Percentiles rank a stretch among this genome's conserved stretches.
phyloP scores from a whole-genome alignment of 2,329 filamentous ascomycete species.

The Neonectria coccinea region DNA sequence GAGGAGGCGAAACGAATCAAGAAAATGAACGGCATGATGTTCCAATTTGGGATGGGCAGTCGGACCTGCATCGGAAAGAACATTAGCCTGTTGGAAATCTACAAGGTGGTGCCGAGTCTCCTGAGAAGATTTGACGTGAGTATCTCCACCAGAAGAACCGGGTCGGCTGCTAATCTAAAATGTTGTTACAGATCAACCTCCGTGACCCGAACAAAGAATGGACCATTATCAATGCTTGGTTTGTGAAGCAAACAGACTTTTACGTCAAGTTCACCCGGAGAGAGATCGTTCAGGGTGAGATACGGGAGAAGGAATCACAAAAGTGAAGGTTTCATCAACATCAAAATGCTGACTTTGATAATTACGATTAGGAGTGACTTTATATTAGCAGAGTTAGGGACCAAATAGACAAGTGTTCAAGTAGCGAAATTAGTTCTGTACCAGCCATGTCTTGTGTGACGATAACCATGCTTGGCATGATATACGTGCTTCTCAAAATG shows the following conservation, averaged over 20 bases:
- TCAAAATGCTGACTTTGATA: background rate
- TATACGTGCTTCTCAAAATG: no score
- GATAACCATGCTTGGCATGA: no score
- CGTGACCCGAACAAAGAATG: slow-evolving; percentile 67
- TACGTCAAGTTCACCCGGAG: slow-evolving; percentile 58
- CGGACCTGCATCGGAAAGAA: slow-evolving; percentile 79
- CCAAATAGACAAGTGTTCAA: background rate
- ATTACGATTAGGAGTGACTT: background rate
- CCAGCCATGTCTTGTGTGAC: no score
- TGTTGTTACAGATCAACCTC: slow-evolving; percentile 60
- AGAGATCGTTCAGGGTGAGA: slow-evolving; percentile 55
- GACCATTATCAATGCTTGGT: slow-evolving; percentile 72
- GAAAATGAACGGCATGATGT: slow-evolving; percentile 46
- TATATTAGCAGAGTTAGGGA: no score
- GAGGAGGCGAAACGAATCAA: slow-evolving; percentile 58
- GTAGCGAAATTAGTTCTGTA: no score
- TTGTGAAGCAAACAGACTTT: slow-evolving; percentile 71
- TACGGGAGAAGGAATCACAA: slow-evolving; percentile 22
- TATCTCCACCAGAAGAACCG: fast-evolving
- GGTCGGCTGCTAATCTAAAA: slow-evolving; percentile 14
- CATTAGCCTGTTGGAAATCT: slow-evolving; percentile 71
- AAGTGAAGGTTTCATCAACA: background rate
- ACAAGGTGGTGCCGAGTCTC: slow-evolving; percentile 67
- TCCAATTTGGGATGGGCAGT: slow-evolving; percentile 77
- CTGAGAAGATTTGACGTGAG: slow-evolving; percentile 42